phyloP scores from a whole-genome alignment of 2,329 filamentous ascomycete genomes.

The Berkeleyomyces basicola region DNA sequence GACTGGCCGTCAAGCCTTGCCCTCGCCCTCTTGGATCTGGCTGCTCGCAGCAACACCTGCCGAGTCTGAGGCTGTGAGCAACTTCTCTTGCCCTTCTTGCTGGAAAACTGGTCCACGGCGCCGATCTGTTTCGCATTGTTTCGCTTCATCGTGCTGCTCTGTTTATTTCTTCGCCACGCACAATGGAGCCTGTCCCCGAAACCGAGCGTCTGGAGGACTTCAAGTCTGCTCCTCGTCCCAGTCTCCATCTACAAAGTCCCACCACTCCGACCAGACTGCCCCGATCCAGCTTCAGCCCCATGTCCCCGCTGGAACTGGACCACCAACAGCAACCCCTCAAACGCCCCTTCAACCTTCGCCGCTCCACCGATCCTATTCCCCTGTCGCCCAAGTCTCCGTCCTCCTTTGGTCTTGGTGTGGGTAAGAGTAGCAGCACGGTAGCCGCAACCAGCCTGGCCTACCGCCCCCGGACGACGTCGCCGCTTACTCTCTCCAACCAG shows the following conservation, averaged over 20 bases:
- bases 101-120: background rate
- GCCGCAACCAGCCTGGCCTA: constrained; percentile 24
- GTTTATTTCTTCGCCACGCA: constrained; percentile 12
- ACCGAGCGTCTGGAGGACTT: constrained; percentile 53
- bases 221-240: constrained; percentile 38
- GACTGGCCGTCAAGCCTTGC: background rate
- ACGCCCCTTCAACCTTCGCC: constrained; percentile 38
- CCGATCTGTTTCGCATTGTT: background rate
- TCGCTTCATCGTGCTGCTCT: background rate
- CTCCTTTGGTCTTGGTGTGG: constrained; percentile 22
- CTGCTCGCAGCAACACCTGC: background rate
- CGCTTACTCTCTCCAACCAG: constrained; percentile 26
- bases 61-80: background rate
- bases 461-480: constrained; percentile 45
- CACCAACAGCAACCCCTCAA: constrained; percentile 18
- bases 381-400: constrained; percentile 35
- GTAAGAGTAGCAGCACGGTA: constrained; percentile 22
- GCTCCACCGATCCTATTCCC: constrained; percentile 41
- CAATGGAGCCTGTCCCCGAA: constrained; percentile 52
- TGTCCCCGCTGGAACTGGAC: constrained; percentile 25
- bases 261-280: constrained; percentile 16
- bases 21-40: background rate
- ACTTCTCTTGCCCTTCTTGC: background rate
- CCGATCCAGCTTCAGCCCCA: constrained; percentile 7
- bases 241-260: constrained; percentile 31